These are phyloP conservation scores for Cronartium quercuum DNA, from an alignment of 1,284 basidiomycete genomes.

Conservation along the genomic window DNA sequence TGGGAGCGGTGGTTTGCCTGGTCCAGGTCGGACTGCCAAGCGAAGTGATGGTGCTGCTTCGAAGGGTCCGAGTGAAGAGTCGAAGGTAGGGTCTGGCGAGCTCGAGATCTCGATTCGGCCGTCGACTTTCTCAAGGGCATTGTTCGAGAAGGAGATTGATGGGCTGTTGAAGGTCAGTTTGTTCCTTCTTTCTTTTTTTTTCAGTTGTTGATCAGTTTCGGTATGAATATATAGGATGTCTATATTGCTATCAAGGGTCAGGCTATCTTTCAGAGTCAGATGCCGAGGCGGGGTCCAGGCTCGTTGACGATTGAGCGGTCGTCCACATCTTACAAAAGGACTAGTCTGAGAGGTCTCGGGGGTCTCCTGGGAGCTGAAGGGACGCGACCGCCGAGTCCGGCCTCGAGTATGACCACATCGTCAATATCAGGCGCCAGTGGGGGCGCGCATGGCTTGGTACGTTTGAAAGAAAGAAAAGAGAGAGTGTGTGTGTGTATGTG, in stretches of 20 bases:
- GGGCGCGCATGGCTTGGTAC: conserved; percentile 44
- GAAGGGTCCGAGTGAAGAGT: neutral
- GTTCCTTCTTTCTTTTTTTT: conserved; percentile 27
- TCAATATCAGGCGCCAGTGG: conserved; percentile 30
- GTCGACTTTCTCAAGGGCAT: neutral
- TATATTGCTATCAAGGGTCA: conserved; percentile 82
- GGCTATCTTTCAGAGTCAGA: conserved; percentile 77
- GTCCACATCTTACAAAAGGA: conserved; percentile 43
- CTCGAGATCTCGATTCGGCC: neutral
- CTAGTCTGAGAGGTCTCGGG: conserved; percentile 45
- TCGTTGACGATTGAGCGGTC: conserved; percentile 57
- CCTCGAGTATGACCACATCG: conserved; percentile 78
- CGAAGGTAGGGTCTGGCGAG: neutral
- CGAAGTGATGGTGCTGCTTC: conserved; percentile 27
- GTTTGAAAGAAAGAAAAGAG: neutral
- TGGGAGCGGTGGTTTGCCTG: neutral
- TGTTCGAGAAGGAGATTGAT: conserved; percentile 77
- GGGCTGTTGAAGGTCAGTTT: conserved; percentile 64
- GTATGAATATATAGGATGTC: conserved; percentile 65
- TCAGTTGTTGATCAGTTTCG: neutral
- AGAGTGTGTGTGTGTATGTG: neutral
- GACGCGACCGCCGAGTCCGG: conserved; percentile 58
- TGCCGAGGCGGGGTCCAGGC: conserved; percentile 75
- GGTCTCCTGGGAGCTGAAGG: conserved; percentile 42
- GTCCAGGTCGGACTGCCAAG: neutral